Evolutionary conservation across 805 yeast genomes (phyloP).

Genomic region (Candida corydali): DNA sequence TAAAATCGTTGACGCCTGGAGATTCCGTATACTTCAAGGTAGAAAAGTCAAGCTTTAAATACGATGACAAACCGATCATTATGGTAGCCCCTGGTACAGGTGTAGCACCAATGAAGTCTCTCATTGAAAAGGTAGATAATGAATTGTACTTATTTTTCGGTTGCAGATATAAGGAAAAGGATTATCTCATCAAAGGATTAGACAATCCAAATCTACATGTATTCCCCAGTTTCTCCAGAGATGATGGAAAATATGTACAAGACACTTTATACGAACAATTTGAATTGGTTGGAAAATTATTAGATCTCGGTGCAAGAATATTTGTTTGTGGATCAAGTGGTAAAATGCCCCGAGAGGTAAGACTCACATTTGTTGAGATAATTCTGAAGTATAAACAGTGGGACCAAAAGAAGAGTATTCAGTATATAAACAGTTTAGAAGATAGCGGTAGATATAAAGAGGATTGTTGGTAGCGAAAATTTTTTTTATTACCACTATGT

Average conservation of each 20-base stretch:
- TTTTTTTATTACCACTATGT: slow-evolving; percentile 5
- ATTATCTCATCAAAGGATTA: slow-evolving; percentile 57
- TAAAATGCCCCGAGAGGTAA: slow-evolving; percentile 84
- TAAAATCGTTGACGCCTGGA: slow-evolving; percentile 46
- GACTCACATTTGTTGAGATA: slow-evolving; percentile 71
- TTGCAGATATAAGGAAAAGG: slow-evolving; percentile 60
- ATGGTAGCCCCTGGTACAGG: slow-evolving; percentile 96
- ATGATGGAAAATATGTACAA: slow-evolving; percentile 63
- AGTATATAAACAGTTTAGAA: slow-evolving; percentile 58
- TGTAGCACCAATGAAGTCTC: slow-evolving; percentile 82
- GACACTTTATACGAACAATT: slow-evolving; percentile 56
- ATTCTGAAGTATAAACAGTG: slow-evolving; percentile 43
- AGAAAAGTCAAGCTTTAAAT: slow-evolving; percentile 37
- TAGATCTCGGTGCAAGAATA: slow-evolving; percentile 54
- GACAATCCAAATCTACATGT: slow-evolving; percentile 25
- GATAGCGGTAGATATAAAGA: slow-evolving; percentile 65
- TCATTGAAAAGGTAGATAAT: slow-evolving; percentile 45
- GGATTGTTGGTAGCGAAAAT: slow-evolving; percentile 70
- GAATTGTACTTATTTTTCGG: slow-evolving; percentile 66
- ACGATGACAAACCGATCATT: slow-evolving; percentile 42
- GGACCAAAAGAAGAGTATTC: slow-evolving; percentile 43
- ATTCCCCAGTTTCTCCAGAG: slow-evolving; percentile 45
- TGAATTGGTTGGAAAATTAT: slow-evolving; percentile 45
- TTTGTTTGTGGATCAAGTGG: slow-evolving; percentile 94
- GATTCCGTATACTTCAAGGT: slow-evolving; percentile 52